Evolutionary conservation across 805 yeast species (phyloP).

Genomic region (Saccharomycopsis selenospora): DNA sequence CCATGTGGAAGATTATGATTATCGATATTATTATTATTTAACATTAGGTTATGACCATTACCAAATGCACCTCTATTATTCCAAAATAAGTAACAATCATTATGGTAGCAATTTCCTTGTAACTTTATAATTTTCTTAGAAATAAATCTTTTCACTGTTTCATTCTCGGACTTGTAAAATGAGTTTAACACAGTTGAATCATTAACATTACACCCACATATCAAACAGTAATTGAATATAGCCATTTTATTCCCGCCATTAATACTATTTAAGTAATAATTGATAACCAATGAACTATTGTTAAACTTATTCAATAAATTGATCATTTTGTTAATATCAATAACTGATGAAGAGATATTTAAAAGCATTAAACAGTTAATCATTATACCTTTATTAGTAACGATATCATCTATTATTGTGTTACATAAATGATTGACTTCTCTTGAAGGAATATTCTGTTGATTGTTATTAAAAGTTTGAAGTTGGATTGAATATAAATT

Average conservation of each 20-base stretch:
- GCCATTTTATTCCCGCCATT: no score
- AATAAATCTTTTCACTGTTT: not conserved
- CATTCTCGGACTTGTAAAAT: not conserved
- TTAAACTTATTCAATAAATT: not conserved
- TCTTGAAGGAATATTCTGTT: not conserved
- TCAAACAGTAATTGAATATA: not conserved
- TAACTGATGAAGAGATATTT: not conserved
- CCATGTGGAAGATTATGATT: no score
- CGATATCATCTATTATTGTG: not conserved
- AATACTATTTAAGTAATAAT: not conserved
- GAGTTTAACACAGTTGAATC: not conserved
- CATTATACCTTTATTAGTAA: not conserved
- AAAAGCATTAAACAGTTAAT: not conserved
- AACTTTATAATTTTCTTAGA: not conserved
- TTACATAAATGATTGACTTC: not conserved
- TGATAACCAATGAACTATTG: not conserved
- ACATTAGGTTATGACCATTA: no score
- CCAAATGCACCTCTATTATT: no score
- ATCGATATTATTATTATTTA: no score
- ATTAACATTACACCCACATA: not conserved
- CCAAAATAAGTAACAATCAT: slow-evolving; percentile 1
- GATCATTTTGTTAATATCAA: not conserved
- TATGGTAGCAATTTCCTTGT: not conserved
- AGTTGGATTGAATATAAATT: not conserved
- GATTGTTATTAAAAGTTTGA: not conserved